Evolutionary conservation across 768 basidiomycete genomes (phyloP).

Genomic region (Jaapia argillacea): DNA sequence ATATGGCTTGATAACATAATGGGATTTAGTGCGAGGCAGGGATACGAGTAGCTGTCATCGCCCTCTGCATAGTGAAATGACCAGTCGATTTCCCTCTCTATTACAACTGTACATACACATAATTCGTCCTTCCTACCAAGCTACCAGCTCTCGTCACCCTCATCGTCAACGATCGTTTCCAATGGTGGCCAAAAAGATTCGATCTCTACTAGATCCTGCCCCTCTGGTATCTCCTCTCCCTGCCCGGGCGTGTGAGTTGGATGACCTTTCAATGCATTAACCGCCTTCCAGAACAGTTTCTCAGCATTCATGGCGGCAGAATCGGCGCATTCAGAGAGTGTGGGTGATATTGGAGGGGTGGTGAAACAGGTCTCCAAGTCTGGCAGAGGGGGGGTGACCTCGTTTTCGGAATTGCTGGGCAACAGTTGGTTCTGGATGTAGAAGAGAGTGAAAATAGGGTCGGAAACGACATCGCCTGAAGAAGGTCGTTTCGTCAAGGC

Average conservation of each 20-base stretch:
- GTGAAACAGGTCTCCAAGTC: conserved; percentile 9
- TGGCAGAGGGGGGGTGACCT: background rate
- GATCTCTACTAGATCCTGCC: no score
- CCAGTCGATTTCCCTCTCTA: no score
- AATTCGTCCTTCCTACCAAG: no score
- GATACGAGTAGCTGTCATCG: no score
- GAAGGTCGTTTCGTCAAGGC: conserved; percentile 4
- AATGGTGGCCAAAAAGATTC: background rate
- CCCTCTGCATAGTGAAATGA: no score
- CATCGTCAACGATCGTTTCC: background rate
- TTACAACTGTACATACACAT: no score
- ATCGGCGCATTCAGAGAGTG: conserved; percentile 46
- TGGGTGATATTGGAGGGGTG: conserved; percentile 19
- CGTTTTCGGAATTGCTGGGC: background rate
- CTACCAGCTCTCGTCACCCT: background rate
- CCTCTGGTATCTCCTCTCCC: background rate
- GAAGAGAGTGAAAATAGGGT: conserved; percentile 43
- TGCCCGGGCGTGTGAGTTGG: no score
- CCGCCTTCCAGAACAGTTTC: conserved; percentile 38
- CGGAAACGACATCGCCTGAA: background rate
- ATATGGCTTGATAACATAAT: no score
- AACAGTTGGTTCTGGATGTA: conserved; percentile 35
- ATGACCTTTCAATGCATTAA: conserved; percentile 10
- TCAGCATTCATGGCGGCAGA: conserved; percentile 48
- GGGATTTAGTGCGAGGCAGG: no score